Conservation (phyloP, 1,284 basidiomycete species). For the Cerioporus squamosus region DNA sequence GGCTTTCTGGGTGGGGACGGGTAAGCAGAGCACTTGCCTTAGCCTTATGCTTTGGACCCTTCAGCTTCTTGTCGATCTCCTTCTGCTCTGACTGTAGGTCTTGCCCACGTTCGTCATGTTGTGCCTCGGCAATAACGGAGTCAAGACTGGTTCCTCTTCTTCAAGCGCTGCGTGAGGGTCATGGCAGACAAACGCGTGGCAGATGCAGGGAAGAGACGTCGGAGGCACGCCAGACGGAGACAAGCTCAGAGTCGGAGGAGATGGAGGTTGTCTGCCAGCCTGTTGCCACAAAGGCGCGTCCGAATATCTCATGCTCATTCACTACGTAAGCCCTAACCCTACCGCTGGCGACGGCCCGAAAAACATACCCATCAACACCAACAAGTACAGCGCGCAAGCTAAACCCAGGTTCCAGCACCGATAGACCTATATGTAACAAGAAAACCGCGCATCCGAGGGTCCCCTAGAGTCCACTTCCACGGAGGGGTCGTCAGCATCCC, state of each 20-base stretch:
- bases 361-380: too few species aligned
- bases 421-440: too few species aligned
- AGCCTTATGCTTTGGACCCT: neutral
- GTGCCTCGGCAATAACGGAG: conserved; percentile 6
- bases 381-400: too few species aligned
- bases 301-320: too few species aligned
- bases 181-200: neutral
- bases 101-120: conserved; percentile 5
- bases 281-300: neutral
- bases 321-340: neutral
- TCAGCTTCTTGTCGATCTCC: conserved; percentile 12
- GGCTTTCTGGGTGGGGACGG: neutral
- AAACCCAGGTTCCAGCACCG: too few species aligned
- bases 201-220: too few species aligned
- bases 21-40: conserved; percentile 1
- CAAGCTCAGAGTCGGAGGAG: too few species aligned
- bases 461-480: neutral
- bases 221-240: neutral
- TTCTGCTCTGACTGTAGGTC: conserved; percentile 9
- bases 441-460: neutral
- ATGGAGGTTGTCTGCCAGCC: too few species aligned
- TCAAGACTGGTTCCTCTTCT: conserved; percentile 24
- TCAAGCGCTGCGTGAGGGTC: conserved; percentile 16
- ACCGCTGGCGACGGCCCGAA: too few species aligned
- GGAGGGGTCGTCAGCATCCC: neutral